Base-by-base conservation (phyloP, 768 basidiomycete species). In the Lentinula aciculospora region DNA sequence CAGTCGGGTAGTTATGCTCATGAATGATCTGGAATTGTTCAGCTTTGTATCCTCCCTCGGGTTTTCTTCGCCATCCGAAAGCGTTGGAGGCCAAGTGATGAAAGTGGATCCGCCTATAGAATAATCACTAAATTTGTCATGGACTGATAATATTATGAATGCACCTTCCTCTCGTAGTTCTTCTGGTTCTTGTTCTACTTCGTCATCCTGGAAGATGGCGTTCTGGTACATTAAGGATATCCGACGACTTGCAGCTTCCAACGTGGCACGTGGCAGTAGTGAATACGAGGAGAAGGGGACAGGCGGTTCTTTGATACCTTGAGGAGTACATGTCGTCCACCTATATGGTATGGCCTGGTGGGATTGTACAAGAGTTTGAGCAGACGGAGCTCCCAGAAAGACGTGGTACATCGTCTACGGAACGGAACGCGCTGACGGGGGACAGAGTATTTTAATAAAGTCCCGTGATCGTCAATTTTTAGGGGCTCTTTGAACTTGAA, bases 221-320 rank as follows among this genome's bases (percentile, higher is more conserved):
- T 88, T 88, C 64, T 84, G 74, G 63, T 92, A 92, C 23, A 89
- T 68, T 51, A 80, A 57, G 0, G 89, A 91, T 44, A 92, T 84
- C 37, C 85, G 76, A n/a, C 75, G 75, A 65, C 80, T 87, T 7
- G 86, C 88, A 3, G 80, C 85, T 61, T 86, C 84, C 40, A 89
- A 66, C 0, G 83, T 85, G 19, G 79, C 78, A 10, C 76, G 72
- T 4, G 79, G 81, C 34, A 21, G 56, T 60, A 57, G 53, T 3
- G 29, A 31, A 23, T 31, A 8, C 29, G 28, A 19, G 17, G 37
- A 42, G 3, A 28, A 31, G 4, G 12, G 19, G 49, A 21, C 10
- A 5, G 19, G 53, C 3, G 32, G n/a, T 23, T 9, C 10, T 12
- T 8, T 10, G 21, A n/a, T 19, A n/a, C 28, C 21, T 19, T 29